Conservation (phyloP, 208 protist genomes). For the Acanthamoeba triangularis region DNA sequence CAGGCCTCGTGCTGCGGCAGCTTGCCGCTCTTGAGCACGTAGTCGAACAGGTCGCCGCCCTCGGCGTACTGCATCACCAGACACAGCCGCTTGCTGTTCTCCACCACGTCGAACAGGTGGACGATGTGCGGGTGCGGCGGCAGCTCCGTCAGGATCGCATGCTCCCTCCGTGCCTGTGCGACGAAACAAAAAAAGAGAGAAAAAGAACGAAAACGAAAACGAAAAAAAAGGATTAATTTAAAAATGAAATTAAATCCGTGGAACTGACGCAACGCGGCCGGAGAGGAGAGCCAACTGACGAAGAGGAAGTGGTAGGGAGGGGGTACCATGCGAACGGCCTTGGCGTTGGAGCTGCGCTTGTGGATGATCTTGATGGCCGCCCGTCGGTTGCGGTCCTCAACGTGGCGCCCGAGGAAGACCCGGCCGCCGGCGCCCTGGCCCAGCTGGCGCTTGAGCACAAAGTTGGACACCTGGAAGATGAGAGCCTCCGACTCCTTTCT, state of each 20-base stretch:
- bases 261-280: not conserved
- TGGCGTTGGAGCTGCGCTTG: slow-evolving; percentile 74
- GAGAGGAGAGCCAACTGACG: not conserved
- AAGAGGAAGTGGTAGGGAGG: not conserved
- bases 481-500: slow-evolving; percentile 52
- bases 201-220: too few species aligned
- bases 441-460: slow-evolving; percentile 66
- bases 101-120: slow-evolving; percentile 84
- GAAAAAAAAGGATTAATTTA: not conserved
- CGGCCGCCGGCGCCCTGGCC: slow-evolving; percentile 69
- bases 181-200: not conserved
- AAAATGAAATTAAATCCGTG: not conserved
- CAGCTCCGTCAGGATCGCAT: slow-evolving; percentile 79
- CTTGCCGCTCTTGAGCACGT: slow-evolving; percentile 72
- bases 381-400: not conserved
- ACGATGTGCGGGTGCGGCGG: slow-evolving; percentile 88
- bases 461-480: slow-evolving; percentile 66
- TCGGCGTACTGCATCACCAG: slow-evolving; percentile 88
- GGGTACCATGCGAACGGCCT: slow-evolving; percentile 63
- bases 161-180: slow-evolving; percentile 71
- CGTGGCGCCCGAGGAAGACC: slow-evolving; percentile 54
- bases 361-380: slow-evolving; percentile 74
- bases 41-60: slow-evolving; percentile 89
- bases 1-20: slow-evolving; percentile 84
- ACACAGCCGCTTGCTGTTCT: slow-evolving; percentile 82